Percentiles rank a stretch among this genome's conserved stretches.
Evolutionary conservation across 2,329 filamentous ascomycete genomes (phyloP).

Genomic region (Lachnellula hyalina): DNA sequence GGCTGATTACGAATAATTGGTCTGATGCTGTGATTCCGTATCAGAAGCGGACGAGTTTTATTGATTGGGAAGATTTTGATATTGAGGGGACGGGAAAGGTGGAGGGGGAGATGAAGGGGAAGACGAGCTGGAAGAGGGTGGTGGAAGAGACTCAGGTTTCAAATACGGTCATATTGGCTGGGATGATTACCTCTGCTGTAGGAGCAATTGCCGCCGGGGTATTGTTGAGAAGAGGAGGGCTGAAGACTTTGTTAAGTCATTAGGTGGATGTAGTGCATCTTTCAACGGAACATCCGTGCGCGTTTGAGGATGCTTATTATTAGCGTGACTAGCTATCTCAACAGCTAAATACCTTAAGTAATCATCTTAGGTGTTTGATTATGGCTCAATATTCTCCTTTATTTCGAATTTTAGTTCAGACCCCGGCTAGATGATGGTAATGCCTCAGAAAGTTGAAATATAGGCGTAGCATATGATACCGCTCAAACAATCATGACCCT

Average conservation of each 20-base stretch:
- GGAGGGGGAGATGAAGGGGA: slow-evolving; percentile 23
- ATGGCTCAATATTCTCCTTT: too few species aligned
- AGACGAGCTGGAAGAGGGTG: slow-evolving; percentile 30
- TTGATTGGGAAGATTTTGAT: slow-evolving; percentile 43
- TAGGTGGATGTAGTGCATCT: background rate
- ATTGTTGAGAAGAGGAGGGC: background rate
- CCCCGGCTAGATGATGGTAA: too few species aligned
- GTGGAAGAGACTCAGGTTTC: slow-evolving; percentile 33
- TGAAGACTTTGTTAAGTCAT: slow-evolving; percentile 3
- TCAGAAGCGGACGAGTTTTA: slow-evolving; percentile 40
- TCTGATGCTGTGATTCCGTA: slow-evolving; percentile 47
- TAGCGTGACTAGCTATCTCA: too few species aligned
- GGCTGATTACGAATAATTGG: slow-evolving; percentile 27
- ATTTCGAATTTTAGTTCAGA: too few species aligned
- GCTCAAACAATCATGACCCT: too few species aligned
- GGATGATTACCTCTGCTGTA: slow-evolving; percentile 7
- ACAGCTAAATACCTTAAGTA: too few species aligned
- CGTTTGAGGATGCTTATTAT: background rate
- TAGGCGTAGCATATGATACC: too few species aligned
- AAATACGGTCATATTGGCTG: slow-evolving; percentile 13
- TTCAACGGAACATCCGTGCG: background rate
- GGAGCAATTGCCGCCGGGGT: slow-evolving; percentile 10
- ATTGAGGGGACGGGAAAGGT: slow-evolving; percentile 28
- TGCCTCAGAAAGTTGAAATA: too few species aligned
- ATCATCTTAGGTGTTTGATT: too few species aligned